phyloP scores from a whole-genome alignment of 106 monocot genomes.

The Xerophyta viscosa region DNA sequence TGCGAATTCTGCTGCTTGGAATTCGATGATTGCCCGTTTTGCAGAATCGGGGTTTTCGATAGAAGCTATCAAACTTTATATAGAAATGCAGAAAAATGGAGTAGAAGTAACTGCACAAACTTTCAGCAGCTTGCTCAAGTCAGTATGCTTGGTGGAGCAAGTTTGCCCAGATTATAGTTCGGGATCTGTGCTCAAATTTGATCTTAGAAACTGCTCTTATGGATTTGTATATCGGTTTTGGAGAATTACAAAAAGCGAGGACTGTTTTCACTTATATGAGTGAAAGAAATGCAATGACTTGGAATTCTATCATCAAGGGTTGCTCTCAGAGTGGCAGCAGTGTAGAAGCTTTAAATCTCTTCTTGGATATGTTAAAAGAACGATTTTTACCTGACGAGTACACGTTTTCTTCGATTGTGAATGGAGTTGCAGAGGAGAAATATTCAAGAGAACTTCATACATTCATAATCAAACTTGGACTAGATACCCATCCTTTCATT shows the following conservation, averaged over 20 bases:
- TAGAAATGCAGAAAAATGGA: conserved; percentile 7
- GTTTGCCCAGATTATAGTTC: conserved; percentile 3
- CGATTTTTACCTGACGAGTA: conserved; percentile 17
- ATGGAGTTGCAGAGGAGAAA: conserved; percentile 4
- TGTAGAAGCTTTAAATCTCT: conserved; percentile 15
- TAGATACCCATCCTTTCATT: conserved; percentile 5
- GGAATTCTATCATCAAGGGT: conserved; percentile 25
- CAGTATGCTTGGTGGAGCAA: conserved; percentile 7
- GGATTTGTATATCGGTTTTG: conserved; percentile 13
- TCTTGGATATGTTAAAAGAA: conserved; percentile 14
- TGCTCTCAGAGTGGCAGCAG: conserved; percentile 14
- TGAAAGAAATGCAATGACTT: conserved; percentile 12
- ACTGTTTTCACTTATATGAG: conserved; percentile 11
- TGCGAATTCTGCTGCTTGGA: conserved; percentile 7
- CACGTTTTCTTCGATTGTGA: conserved; percentile 18
- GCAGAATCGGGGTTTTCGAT: conserved; percentile 4
- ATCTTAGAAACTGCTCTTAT: conserved; percentile 19
- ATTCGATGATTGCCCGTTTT: conserved; percentile 23
- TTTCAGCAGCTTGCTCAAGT: conserved; percentile 22
- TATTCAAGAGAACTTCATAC: conserved; percentile 13
- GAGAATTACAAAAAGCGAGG: conserved; percentile 8
- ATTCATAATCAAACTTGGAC: conserved; percentile 11
- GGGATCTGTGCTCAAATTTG: conserved; percentile 5
- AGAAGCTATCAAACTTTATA: conserved; percentile 10
- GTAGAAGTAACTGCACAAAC: conserved; percentile 16